Percentiles rank a stretch among this genome's conserved stretches.
Evolutionary conservation across 306 rosid genomes (phyloP).

Genomic region (Heteromeles arbutifolia): DNA sequence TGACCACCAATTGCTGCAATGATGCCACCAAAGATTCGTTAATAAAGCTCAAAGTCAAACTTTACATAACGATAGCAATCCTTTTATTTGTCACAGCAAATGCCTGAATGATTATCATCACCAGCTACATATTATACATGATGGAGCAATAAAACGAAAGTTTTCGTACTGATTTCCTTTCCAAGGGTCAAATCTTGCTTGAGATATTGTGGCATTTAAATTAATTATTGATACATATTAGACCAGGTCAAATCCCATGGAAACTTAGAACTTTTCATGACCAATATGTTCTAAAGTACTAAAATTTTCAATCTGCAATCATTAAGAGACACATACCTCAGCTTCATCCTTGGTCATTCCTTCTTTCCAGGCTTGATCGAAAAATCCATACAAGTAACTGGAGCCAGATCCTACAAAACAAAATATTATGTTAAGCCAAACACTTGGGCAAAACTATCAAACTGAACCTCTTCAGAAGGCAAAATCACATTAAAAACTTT

Average conservation of each 20-base stretch:
- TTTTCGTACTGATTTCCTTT: neutral
- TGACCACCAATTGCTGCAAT: slow-evolving; percentile 67
- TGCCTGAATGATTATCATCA: neutral
- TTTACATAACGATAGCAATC: neutral
- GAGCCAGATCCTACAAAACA: slow-evolving; percentile 83
- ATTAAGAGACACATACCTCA: slow-evolving; percentile 53
- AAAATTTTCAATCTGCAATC: slow-evolving; percentile 8
- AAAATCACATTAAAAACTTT: neutral
- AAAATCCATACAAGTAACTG: slow-evolving; percentile 92
- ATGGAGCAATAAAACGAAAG: neutral
- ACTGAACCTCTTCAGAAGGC: neutral
- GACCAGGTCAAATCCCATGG: neutral
- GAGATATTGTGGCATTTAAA: neutral
- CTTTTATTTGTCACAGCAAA: neutral
- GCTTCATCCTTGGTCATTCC: slow-evolving; percentile 98
- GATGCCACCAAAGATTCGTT: slow-evolving; percentile 2
- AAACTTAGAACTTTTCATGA: neutral
- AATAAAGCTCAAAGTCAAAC: slow-evolving; percentile 1
- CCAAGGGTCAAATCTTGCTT: neutral
- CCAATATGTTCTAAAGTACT: neutral
- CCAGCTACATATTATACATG: neutral
- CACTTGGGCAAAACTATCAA: neutral
- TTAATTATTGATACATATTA: neutral
- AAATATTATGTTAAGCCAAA: slow-evolving; percentile 8
- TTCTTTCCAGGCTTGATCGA: slow-evolving; percentile 95